Evolutionary conservation across 2,329 filamentous ascomycete species (phyloP).

Genomic region (Pezicula radicicola): DNA sequence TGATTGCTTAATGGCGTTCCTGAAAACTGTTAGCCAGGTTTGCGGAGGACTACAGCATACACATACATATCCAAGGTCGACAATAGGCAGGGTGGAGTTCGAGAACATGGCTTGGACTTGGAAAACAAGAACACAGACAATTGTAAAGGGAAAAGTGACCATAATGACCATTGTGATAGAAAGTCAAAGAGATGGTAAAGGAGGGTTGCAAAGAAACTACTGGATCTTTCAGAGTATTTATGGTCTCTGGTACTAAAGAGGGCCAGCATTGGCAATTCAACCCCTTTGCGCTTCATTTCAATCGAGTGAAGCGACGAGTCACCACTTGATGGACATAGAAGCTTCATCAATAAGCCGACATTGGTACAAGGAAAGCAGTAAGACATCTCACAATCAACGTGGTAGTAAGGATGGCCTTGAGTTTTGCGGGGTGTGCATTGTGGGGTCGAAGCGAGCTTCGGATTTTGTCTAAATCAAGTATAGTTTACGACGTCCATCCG

Average conservation of each 20-base stretch:
- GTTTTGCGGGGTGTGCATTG: background rate
- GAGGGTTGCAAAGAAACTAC: too few species aligned
- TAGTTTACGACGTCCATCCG: background rate
- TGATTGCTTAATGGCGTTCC: slow-evolving; percentile 40
- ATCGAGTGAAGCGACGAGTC: too few species aligned
- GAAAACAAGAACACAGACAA: background rate
- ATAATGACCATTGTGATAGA: background rate
- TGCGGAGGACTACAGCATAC: background rate
- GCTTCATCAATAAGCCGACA: too few species aligned
- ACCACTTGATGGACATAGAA: too few species aligned
- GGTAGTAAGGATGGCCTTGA: background rate
- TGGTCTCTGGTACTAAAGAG: too few species aligned
- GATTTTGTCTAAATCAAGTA: background rate
- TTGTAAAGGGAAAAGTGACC: background rate
- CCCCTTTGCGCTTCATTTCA: too few species aligned
- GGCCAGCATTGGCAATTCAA: too few species aligned
- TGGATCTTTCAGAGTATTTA: too few species aligned
- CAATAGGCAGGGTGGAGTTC: slow-evolving; percentile 33
- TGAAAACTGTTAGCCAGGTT: slow-evolving; percentile 32
- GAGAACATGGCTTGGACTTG: background rate
- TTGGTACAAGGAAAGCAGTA: background rate
- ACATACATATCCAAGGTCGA: slow-evolving; percentile 47
- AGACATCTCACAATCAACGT: background rate
- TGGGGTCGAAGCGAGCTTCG: background rate
- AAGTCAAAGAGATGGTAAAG: background rate